These are phyloP conservation scores for Nannochloropsis gaditana DNA, from an alignment of 108 stramenopile species.

Conservation along the genomic window DNA sequence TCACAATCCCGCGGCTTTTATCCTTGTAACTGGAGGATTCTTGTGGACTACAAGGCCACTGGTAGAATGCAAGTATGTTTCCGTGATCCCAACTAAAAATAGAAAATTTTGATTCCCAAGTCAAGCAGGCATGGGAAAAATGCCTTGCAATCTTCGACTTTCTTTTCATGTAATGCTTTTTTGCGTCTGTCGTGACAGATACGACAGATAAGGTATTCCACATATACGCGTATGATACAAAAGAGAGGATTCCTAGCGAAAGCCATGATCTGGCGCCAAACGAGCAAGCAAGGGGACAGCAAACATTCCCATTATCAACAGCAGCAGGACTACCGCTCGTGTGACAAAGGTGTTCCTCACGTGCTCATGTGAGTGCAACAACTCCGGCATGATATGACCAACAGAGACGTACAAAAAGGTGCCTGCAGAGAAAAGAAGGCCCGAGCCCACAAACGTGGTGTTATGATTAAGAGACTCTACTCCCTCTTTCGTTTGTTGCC, in stretches of 20 bases:
- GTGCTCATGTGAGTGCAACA: background rate
- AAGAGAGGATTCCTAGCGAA: background rate
- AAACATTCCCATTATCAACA: slow-evolving; percentile 14
- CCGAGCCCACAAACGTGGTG: background rate
- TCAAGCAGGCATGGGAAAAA: too few species aligned
- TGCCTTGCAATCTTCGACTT: too few species aligned
- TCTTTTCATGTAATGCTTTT: too few species aligned
- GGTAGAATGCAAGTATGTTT: too few species aligned
- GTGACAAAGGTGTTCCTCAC: background rate
- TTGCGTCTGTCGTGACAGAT: too few species aligned
- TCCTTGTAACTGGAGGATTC: too few species aligned
- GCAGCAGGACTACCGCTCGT: background rate
- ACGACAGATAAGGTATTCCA: too few species aligned
- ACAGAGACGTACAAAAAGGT: background rate
- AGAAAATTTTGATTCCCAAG: too few species aligned
- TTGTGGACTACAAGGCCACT: too few species aligned
- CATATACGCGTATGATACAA: too few species aligned
- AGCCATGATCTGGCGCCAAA: background rate
- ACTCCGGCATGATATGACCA: background rate
- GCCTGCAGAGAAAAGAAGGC: background rate
- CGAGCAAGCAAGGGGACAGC: background rate
- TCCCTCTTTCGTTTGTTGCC: background rate
- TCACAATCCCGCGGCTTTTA: too few species aligned
- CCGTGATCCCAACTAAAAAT: too few species aligned
- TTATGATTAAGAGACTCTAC: background rate